Evolutionary conservation across 345 rosid genomes (phyloP).

Genomic region (Eucalyptus pauciflora): DNA sequence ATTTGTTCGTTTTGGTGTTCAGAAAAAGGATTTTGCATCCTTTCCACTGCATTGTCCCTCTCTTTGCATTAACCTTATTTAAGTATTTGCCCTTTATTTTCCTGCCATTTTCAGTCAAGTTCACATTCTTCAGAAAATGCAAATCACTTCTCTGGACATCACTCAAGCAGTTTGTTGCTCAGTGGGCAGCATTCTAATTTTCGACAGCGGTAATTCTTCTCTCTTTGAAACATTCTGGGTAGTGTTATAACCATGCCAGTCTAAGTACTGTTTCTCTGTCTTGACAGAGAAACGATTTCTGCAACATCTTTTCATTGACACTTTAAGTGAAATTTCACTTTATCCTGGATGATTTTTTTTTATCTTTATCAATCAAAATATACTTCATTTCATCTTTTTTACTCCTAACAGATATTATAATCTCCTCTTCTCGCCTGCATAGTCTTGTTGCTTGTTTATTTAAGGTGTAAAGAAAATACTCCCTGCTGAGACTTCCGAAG

Average conservation of each 20-base stretch:
- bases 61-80: background rate
- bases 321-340: background rate
- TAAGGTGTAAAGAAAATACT: background rate
- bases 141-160: conserved; percentile 7
- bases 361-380: background rate
- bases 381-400: background rate
- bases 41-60: background rate
- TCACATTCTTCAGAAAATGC: background rate
- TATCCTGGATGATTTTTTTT: background rate
- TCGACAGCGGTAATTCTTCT: conserved; percentile 6
- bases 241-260: background rate
- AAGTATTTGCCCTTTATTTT: background rate
- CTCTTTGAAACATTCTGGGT: background rate
- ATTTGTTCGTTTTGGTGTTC: background rate
- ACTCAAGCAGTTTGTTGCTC: conserved; percentile 8
- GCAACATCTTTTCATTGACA: background rate
- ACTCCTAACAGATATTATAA: background rate
- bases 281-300: background rate
- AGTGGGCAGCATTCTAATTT: background rate
- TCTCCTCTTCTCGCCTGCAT: background rate
- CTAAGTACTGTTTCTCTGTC: background rate
- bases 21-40: background rate
- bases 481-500: background rate
- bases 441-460: background rate
- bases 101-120: conserved; percentile 1